Conservation (phyloP, 108 stramenopile species). For the Epipyxis sp. region DNA sequence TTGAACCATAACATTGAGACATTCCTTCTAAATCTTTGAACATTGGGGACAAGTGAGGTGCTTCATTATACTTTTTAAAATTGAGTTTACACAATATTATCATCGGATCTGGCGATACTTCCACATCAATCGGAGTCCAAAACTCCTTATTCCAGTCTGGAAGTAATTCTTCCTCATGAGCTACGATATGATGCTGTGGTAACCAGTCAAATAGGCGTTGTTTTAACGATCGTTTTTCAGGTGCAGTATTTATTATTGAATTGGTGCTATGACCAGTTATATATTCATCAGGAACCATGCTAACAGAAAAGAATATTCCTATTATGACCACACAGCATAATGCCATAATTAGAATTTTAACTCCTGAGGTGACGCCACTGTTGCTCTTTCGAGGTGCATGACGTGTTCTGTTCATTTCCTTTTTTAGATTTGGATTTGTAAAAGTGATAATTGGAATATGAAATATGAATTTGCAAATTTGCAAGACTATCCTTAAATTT, state of each 20-base stretch:
- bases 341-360: not conserved
- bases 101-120: not conserved
- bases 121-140: constrained; percentile 34
- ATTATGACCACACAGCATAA: not conserved
- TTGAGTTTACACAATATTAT: constrained; percentile 11
- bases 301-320: not conserved
- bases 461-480: no score
- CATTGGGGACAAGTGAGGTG: constrained; percentile 30
- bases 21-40: constrained; percentile 19
- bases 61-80: not conserved
- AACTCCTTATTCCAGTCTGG: constrained; percentile 23
- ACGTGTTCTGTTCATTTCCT: no score
- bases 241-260: not conserved
- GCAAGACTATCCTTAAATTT: no score
- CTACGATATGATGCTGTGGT: not conserved
- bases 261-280: not conserved
- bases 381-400: no score
- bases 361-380: no score
- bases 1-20: not conserved
- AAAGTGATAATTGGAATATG: no score
- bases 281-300: not conserved
- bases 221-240: not conserved
- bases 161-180: not conserved
- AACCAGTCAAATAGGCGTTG: not conserved
- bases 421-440: no score